Conservation (phyloP, 2,329 filamentous ascomycete species). For the Microcera coccophila region DNA sequence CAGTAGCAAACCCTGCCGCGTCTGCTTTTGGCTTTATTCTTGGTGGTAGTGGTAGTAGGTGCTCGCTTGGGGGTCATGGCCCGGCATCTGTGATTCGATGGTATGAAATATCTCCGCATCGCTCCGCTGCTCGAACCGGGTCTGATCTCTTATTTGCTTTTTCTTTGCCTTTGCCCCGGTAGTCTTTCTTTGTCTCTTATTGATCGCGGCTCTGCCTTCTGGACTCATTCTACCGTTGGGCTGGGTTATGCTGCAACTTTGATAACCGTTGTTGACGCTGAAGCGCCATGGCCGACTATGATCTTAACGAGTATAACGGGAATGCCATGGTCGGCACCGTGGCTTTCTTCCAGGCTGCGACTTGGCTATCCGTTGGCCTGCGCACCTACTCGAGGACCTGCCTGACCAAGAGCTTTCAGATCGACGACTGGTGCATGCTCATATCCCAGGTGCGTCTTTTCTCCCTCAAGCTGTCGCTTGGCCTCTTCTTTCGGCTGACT, state of each 20-base stretch:
- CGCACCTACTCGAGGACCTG: constrained; percentile 43
- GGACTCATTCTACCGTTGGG: neutral
- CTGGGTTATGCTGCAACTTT: constrained; percentile 19
- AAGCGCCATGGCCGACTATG: constrained; percentile 30
- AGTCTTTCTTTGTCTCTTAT: constrained; percentile 1
- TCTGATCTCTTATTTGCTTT: neutral
- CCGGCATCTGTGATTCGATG: neutral
- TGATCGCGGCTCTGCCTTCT: constrained; percentile 2
- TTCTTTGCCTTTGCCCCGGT: neutral
- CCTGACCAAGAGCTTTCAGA: constrained; percentile 43
- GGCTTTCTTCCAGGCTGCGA: constrained; percentile 36
- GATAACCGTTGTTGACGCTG: constrained; percentile 16
- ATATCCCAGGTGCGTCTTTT: constrained; percentile 40
- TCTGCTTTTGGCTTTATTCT: neutral
- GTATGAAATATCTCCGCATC: neutral
- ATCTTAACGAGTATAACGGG: constrained; percentile 40
- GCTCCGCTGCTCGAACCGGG: neutral
- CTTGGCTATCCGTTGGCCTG: constrained; percentile 41
- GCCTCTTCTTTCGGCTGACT: constrained; percentile 1
- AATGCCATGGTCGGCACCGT: constrained; percentile 35
- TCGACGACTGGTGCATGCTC: constrained; percentile 55
- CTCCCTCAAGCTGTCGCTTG: neutral
- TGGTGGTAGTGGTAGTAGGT: neutral
- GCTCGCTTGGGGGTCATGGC: neutral
- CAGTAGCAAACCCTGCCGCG: neutral